Evolutionary conservation across 371 early-diverging fungal genomes (phyloP), one percentile per base, ranked within the genome.

Genomic region (Basidiobolus heterosporus): DNA sequence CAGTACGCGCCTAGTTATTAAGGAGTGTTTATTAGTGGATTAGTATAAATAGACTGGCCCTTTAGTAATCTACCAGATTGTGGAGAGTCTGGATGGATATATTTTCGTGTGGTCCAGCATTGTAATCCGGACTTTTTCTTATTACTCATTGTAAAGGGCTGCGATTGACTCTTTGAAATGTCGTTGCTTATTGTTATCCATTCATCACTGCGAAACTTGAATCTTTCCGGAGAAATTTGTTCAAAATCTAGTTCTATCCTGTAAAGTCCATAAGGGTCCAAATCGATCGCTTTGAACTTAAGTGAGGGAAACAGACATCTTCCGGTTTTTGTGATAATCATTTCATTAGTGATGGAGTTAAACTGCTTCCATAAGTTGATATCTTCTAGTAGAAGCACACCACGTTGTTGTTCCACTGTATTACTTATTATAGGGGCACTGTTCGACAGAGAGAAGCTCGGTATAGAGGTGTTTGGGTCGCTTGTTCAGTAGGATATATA

Each of bases 311-410:
- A 74, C 1, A 74, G 48, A 47, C 68, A 69, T 18, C 74, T 59
- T 1, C 74, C 74, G 2, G 50, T 41, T 43, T 67, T 66, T 15
- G 74, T 74, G 36, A 74, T 56, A 17, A 74, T 74, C 71, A 74
- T 74, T 51, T 74, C 69, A 41, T 64, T 69, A 2, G 52, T 41
- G 2, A 53, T 45, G 1, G 19, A 30, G 45, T 62, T 48, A 41
- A 68, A 69, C 41, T 54, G 48, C 1, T 16, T 41, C 69, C 71
- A 70, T 3, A 70, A 61, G 4, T 60, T 52, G 6, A 49, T 45
- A 16, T 61, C 45, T 15, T 55, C 48, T 1, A 66, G 54, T 35
- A 48, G 21, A 1, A 65, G 35, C 0, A 38, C 9, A 7, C 13
- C 46, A 36, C n/a, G 24, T 9, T n/a, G 35, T n/a, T 23, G n/a